Percentiles rank a stretch among this genome's conserved stretches.
Conservation (phyloP, 2,329 filamentous ascomycete genomes). For the Fusarium concolor region DNA sequence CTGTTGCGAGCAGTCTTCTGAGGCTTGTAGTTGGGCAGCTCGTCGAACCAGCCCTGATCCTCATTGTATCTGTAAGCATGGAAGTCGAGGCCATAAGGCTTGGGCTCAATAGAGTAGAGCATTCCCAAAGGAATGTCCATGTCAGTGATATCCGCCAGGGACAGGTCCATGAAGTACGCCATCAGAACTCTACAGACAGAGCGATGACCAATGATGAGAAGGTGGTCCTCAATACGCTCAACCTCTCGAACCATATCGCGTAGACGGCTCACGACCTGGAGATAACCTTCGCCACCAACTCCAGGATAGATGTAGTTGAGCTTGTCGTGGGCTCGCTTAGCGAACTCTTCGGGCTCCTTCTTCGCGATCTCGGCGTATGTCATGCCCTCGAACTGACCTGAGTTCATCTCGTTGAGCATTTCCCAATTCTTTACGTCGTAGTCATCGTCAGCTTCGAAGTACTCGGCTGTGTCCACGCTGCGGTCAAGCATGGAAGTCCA, state of each 20-base stretch:
- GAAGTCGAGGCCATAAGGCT: conserved; percentile 97
- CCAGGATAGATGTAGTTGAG: conserved; percentile 97
- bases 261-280: conserved; percentile 95
- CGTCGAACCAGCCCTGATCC: conserved; percentile 81
- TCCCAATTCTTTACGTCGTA: conserved; percentile 98
- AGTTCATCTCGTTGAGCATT: conserved; percentile 96
- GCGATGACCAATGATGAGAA: conserved; percentile 91
- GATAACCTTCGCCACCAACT: conserved; percentile 93
- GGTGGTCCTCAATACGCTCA: conserved; percentile 96
- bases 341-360: conserved; percentile 84
- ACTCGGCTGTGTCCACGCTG: conserved; percentile 86
- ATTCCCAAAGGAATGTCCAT: conserved; percentile 94
- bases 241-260: conserved; percentile 96
- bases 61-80: conserved; percentile 94
- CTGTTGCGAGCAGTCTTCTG: conserved; percentile 59
- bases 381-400: conserved; percentile 92
- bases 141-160: conserved; percentile 90
- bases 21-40: conserved; percentile 85
- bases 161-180: conserved; percentile 95
- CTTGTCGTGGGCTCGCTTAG: conserved; percentile 84
- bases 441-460: conserved; percentile 90
- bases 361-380: conserved; percentile 90
- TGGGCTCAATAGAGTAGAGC: conserved; percentile 94
- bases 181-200: conserved; percentile 92
- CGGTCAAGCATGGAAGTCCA: conserved; percentile 98